phyloP scores from a whole-genome alignment of 768 basidiomycete species.

The Tephrocybe sp. region DNA sequence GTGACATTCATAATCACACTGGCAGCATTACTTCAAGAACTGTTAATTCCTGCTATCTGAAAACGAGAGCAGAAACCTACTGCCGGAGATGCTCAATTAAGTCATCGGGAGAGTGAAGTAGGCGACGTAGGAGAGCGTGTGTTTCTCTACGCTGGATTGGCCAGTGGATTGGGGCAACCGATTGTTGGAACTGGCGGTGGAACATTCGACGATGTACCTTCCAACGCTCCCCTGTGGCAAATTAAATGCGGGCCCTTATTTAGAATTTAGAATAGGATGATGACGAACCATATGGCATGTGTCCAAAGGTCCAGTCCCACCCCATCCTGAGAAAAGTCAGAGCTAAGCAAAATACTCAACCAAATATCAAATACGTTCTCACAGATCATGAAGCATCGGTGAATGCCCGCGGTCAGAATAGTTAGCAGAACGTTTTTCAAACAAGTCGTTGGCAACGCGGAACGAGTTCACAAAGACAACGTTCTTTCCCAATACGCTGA shows the following conservation, averaged over 20 bases:
- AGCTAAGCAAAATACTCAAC: not conserved
- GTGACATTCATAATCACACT: constrained; percentile 54
- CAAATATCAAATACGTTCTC: constrained; percentile 14
- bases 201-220: constrained; percentile 53
- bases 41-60: not conserved
- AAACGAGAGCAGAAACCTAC: constrained; percentile 28
- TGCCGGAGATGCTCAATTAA: constrained; percentile 50
- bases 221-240: constrained; percentile 45
- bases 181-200: constrained; percentile 49
- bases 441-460: constrained; percentile 45
- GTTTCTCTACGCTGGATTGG: constrained; percentile 46
- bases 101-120: constrained; percentile 41
- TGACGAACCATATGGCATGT: constrained; percentile 49
- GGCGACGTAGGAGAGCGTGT: constrained; percentile 41
- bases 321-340: constrained; percentile 24
- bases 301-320: constrained; percentile 54
- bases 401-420: constrained; percentile 54
- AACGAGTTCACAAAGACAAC: constrained; percentile 46
- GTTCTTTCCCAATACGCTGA: constrained; percentile 49
- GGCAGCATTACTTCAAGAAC: constrained; percentile 40
- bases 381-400: constrained; percentile 53
- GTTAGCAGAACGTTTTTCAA: constrained; percentile 54
- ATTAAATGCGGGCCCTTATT: not conserved
- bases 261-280: not conserved
- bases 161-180: constrained; percentile 39